Evolutionary conservation across 805 yeast genomes (phyloP).

Genomic region (Wickerhamomyces xylosicus): DNA sequence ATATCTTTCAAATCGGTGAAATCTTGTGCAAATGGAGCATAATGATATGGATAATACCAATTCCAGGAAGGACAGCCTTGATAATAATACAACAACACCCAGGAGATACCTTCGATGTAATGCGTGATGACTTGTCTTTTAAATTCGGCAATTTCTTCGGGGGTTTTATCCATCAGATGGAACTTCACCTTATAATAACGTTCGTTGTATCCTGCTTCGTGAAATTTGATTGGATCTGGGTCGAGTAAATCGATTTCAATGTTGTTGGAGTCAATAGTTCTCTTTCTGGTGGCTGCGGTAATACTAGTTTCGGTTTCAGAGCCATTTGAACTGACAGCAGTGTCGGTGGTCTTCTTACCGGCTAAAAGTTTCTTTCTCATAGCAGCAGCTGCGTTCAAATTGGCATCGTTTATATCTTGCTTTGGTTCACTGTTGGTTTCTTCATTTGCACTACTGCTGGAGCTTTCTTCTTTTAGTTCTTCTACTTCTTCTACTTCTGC

Average conservation of each 20-base stretch:
- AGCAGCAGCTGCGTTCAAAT: conserved; percentile 36
- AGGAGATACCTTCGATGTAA: conserved; percentile 92
- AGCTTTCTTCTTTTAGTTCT: background rate
- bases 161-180: conserved; percentile 27
- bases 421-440: no score
- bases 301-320: conserved; percentile 12
- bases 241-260: conserved; percentile 25
- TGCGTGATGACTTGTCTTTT: conserved; percentile 53
- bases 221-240: conserved; percentile 47
- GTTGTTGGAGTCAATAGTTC: conserved; percentile 15
- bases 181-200: conserved; percentile 78
- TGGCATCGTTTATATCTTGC: conserved; percentile 23
- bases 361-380: conserved; percentile 25
- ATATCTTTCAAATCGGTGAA: conserved; percentile 43
- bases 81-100: conserved; percentile 89
- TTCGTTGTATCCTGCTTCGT: conserved; percentile 80
- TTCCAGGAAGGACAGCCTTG: conserved; percentile 99
- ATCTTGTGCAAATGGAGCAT: conserved; percentile 96
- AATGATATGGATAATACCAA: conserved; percentile 95
- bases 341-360: conserved; percentile 11
- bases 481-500: conserved; percentile 18
- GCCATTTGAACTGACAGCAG: conserved; percentile 13
- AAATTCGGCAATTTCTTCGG: conserved; percentile 41
- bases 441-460: background rate
- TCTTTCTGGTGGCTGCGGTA: conserved; percentile 9